Percentiles rank a stretch among this genome's conserved stretches.
These are phyloP conservation scores for Stipa capillata DNA, from an alignment of 176 grass and related monocot genomes.

Conservation along the genomic window DNA sequence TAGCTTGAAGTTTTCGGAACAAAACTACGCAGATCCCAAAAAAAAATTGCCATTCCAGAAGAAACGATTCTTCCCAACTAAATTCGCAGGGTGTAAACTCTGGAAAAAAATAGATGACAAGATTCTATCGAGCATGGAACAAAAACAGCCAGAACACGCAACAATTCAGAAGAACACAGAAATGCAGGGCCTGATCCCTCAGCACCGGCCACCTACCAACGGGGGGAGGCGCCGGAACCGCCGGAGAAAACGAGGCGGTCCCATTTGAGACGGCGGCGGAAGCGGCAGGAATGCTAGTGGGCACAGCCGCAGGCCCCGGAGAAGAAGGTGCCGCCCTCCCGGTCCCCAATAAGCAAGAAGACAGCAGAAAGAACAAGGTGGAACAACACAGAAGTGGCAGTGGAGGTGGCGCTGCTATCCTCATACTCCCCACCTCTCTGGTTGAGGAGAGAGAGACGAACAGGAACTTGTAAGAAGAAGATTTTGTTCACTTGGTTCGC, in stretches of 20 bases:
- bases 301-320: neutral
- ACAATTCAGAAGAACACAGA: neutral
- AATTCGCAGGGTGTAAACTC: neutral
- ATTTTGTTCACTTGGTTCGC: neutral
- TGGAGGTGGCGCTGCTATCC: neutral
- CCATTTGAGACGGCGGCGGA: neutral
- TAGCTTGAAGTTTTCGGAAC: neutral
- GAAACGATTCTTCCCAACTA: neutral
- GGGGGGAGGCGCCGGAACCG: constrained; percentile 31
- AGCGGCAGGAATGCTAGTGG: neutral
- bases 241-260: neutral
- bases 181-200: neutral
- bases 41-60: neutral
- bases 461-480: neutral
- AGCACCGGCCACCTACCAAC: constrained; percentile 16
- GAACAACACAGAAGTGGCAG: neutral
- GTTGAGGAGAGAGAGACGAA: neutral
- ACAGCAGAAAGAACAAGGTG: neutral
- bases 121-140: neutral
- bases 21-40: neutral
- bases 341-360: neutral
- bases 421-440: neutral
- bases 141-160: neutral
- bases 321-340: neutral
- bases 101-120: neutral